Percentiles rank a stretch among this genome's conserved stretches.
phyloP scores from a whole-genome alignment of 139 green algal species.

The Chlamydomonas sp. region DNA sequence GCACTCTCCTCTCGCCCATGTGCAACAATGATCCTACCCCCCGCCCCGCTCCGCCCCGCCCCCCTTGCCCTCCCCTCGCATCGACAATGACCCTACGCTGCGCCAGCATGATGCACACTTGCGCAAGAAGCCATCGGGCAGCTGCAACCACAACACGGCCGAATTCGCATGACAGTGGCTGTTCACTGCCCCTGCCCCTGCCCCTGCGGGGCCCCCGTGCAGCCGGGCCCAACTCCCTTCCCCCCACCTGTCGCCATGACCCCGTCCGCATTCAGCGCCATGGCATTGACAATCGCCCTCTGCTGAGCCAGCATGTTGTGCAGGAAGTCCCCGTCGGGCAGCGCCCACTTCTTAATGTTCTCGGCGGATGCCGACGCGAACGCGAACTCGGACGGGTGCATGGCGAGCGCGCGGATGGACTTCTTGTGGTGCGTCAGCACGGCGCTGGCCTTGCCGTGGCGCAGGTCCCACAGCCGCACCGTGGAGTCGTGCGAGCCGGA shows the following conservation, averaged over 20 bases:
- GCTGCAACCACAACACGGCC: no score
- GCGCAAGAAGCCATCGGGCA: no score
- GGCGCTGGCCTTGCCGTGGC: conserved; percentile 75
- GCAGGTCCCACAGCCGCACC: conserved; percentile 77
- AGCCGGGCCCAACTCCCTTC: background rate
- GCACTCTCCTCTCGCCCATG: no score
- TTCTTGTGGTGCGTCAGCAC: conserved; percentile 99
- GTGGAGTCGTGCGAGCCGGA: conserved; percentile 73
- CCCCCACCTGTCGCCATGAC: conserved; percentile 88
- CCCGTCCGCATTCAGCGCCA: conserved; percentile 95
- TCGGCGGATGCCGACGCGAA: conserved; percentile 92
- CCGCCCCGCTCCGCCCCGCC: no score
- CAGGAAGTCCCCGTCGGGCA: conserved; percentile 90
- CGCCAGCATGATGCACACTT: no score
- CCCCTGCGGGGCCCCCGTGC: no score
- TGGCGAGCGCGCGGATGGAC: conserved; percentile 77
- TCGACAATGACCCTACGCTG: no score
- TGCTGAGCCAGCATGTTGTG: conserved; percentile 98
- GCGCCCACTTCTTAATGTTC: conserved; percentile 99
- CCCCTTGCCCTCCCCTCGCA: no score
- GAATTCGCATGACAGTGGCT: background rate
- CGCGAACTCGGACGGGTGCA: conserved; percentile 88
- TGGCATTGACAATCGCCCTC: conserved; percentile 91
- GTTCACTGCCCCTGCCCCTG: background rate
- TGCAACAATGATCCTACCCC: no score